These are phyloP conservation scores for Ophiosphaerella narmari DNA, from an alignment of 2,329 filamentous ascomycete genomes.

Conservation along the genomic window DNA sequence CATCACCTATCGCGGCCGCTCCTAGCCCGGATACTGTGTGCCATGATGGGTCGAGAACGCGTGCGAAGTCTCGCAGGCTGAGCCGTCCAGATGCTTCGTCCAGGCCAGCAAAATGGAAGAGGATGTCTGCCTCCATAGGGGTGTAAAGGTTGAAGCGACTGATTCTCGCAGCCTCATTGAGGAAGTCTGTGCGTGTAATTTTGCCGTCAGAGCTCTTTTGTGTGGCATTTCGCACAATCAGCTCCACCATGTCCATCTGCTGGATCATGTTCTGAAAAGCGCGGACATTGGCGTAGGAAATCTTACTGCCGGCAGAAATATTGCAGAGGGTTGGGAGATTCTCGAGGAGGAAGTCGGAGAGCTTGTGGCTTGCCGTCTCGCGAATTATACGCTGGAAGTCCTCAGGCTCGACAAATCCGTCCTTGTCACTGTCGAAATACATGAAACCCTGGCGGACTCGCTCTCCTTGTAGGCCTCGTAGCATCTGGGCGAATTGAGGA, in stretches of 20 bases:
- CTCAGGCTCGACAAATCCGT: slow-evolving; percentile 93
- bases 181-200: slow-evolving; percentile 91
- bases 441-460: slow-evolving; percentile 94
- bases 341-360: slow-evolving; percentile 91
- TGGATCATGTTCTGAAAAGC: slow-evolving; percentile 98
- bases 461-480: slow-evolving; percentile 94
- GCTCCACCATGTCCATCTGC: slow-evolving; percentile 96
- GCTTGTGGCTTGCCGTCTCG: slow-evolving; percentile 91
- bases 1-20: slow-evolving; percentile 52
- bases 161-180: slow-evolving; percentile 88
- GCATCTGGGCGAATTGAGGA: slow-evolving; percentile 96
- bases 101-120: slow-evolving; percentile 96
- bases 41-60: slow-evolving; percentile 94
- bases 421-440: slow-evolving; percentile 84
- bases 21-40: slow-evolving; percentile 66
- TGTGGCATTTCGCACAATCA: slow-evolving; percentile 87
- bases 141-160: slow-evolving; percentile 96
- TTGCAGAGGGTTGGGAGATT: slow-evolving; percentile 94
- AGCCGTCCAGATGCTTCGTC: slow-evolving; percentile 88
- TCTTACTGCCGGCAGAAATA: slow-evolving; percentile 87
- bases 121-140: slow-evolving; percentile 97
- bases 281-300: slow-evolving; percentile 95
- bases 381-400: slow-evolving; percentile 97
- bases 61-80: slow-evolving; percentile 82
- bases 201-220: slow-evolving; percentile 83